Conservation (phyloP, 352 stramenopile species). For the Phytopythium helicoides region DNA sequence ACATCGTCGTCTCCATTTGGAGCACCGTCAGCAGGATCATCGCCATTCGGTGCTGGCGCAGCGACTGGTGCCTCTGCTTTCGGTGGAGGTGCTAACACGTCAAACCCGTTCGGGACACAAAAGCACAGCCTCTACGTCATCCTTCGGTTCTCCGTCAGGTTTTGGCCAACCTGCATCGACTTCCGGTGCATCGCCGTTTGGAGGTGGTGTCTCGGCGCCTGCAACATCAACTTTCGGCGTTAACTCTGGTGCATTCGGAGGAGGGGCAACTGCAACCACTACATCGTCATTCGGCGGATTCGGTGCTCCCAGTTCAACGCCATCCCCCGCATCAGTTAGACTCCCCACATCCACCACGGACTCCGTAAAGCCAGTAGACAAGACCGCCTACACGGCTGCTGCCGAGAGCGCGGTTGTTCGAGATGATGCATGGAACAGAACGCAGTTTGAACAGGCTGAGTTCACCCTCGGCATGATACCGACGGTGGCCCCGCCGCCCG, state of each 20-base stretch:
- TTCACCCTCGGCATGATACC: constrained; percentile 64
- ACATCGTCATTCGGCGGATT: constrained; percentile 13
- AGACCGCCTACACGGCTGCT: constrained; percentile 4
- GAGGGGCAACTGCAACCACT: constrained; percentile 1
- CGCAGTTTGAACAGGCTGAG: constrained; percentile 52
- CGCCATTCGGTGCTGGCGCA: not conserved
- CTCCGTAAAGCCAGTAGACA: constrained; percentile 2
- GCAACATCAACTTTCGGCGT: constrained; percentile 22
- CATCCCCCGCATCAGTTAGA: too few species aligned
- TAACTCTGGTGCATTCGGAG: constrained; percentile 34
- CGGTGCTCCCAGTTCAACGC: not conserved
- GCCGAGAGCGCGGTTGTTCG: constrained; percentile 25
- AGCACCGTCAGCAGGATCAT: not conserved
- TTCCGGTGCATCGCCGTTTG: constrained; percentile 17
- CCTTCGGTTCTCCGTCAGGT: not conserved
- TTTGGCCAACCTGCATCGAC: not conserved
- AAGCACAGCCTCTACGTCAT: not conserved
- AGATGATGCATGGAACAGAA: constrained; percentile 60
- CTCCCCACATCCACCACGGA: not conserved
- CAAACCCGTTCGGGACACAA: constrained; percentile 8
- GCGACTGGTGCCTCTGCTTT: constrained; percentile 1
- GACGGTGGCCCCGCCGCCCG: constrained; percentile 44
- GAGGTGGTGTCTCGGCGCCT: constrained; percentile 7
- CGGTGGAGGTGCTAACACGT: not conserved
- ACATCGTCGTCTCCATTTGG: constrained; percentile 22